phyloP scores from a whole-genome alignment of 2,329 filamentous ascomycete genomes.

The Coleophoma eucalyptorum region DNA sequence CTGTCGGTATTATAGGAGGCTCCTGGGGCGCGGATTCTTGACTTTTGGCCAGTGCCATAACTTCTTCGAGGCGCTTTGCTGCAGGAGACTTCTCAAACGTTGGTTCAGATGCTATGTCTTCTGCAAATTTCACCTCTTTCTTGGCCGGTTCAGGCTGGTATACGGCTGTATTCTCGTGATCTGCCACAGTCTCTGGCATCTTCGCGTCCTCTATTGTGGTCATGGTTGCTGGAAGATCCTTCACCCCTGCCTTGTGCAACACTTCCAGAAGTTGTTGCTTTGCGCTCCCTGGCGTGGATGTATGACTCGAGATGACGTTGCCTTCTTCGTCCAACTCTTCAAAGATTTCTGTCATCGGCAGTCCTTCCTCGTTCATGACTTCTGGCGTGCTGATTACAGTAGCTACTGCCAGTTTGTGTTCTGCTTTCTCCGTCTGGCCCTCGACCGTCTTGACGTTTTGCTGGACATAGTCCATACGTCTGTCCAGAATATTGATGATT shows the following conservation, averaged over 20 bases:
- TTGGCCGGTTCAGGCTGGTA: constrained; percentile 27
- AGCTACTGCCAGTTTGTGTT: constrained; percentile 66
- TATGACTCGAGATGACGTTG: constrained; percentile 68
- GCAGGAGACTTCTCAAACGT: constrained; percentile 20
- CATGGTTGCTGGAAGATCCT: constrained; percentile 34
- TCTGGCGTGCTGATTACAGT: constrained; percentile 57
- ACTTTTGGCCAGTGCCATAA: constrained; percentile 53
- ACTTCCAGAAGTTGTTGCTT: constrained; percentile 67
- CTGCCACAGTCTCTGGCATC: not conserved
- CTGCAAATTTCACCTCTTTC: constrained; percentile 61
- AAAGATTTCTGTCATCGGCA: constrained; percentile 84
- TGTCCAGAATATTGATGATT: constrained; percentile 63
- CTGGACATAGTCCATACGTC: constrained; percentile 84
- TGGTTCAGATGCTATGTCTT: constrained; percentile 49
- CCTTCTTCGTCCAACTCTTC: constrained; percentile 91
- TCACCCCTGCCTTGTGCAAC: constrained; percentile 72
- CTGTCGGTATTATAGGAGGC: constrained; percentile 59
- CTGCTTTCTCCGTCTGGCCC: constrained; percentile 61
- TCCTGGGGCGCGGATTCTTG: constrained; percentile 37
- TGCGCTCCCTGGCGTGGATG: constrained; percentile 64
- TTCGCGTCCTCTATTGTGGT: constrained; percentile 4
- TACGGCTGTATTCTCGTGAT: not conserved
- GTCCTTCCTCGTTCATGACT: constrained; percentile 60
- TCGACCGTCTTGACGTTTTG: constrained; percentile 74
- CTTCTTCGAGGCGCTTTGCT: constrained; percentile 42